phyloP scores from a whole-genome alignment of 1,284 basidiomycete species.

The Ganoderma resinaceum region DNA sequence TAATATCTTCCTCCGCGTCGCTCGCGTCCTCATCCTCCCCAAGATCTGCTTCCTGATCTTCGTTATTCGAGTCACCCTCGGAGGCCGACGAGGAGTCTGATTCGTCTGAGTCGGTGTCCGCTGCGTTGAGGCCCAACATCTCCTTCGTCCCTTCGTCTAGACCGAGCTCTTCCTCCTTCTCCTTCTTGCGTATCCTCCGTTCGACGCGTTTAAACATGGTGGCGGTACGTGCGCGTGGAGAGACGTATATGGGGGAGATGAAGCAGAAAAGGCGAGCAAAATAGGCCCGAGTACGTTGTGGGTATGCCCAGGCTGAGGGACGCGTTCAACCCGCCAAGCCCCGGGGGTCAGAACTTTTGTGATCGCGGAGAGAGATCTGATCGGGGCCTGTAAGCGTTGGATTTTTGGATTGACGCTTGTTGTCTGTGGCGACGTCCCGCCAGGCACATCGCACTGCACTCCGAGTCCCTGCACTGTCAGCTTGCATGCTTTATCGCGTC shows the following conservation, averaged over 20 bases:
- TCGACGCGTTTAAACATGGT: conserved; percentile 86
- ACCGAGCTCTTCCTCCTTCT: conserved; percentile 75
- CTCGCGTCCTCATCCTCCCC: conserved; percentile 35
- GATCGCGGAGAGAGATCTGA: conserved; percentile 16
- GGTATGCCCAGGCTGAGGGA: too few species aligned
- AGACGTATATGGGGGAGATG: neutral
- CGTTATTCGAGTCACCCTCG: conserved; percentile 34
- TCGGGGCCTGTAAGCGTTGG: conserved; percentile 18
- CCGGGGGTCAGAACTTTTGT: conserved; percentile 13
- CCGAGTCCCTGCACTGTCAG: neutral
- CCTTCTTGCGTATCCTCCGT: conserved; percentile 67
- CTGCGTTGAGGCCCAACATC: conserved; percentile 74
- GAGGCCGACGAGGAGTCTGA: conserved; percentile 55
- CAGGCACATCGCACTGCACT: neutral
- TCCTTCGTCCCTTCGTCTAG: conserved; percentile 76
- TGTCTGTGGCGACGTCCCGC: neutral
- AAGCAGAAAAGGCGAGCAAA: conserved; percentile 1
- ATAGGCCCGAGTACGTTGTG: neutral
- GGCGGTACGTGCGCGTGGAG: neutral
- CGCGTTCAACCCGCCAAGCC: neutral
- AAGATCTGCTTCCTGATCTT: conserved; percentile 11
- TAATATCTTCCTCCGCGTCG: conserved; percentile 36
- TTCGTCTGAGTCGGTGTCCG: conserved; percentile 77
- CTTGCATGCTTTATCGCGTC: neutral
- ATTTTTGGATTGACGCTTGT: conserved; percentile 13